These are phyloP conservation scores for Beauveria varroae DNA, from an alignment of 2,329 filamentous ascomycete species.

Conservation along the genomic window DNA sequence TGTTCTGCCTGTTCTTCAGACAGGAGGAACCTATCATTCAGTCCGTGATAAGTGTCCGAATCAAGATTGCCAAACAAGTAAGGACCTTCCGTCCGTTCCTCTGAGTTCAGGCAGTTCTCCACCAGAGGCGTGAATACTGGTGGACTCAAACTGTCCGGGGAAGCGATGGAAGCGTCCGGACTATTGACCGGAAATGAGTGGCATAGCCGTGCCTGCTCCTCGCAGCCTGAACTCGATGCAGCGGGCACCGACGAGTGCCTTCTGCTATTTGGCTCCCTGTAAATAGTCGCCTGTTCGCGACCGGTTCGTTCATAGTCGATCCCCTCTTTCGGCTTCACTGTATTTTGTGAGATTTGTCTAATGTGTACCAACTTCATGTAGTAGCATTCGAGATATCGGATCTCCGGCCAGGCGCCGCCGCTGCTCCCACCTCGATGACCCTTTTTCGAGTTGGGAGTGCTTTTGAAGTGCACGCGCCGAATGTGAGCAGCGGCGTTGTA, in stretches of 20 bases:
- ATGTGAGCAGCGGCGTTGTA: slow-evolving; percentile 94
- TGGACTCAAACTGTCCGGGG: too few relatives aligned
- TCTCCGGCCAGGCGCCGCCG: too few relatives aligned
- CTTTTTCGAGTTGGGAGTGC: slow-evolving; percentile 39
- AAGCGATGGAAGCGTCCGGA: background rate
- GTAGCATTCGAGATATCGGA: slow-evolving; percentile 35
- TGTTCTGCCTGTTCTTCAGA: too few relatives aligned
- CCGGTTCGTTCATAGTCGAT: background rate
- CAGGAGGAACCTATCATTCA: too few relatives aligned
- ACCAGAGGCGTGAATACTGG: too few relatives aligned
- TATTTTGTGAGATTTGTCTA: slow-evolving; percentile 35
- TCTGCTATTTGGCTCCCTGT: background rate
- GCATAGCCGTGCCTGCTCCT: background rate
- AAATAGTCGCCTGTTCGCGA: slow-evolving; percentile 8
- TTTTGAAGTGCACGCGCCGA: slow-evolving; percentile 77
- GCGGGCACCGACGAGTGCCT: background rate
- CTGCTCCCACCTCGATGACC: slow-evolving; percentile 19
- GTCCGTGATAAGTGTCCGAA: too few relatives aligned
- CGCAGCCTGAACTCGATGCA: background rate
- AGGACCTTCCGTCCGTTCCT: too few relatives aligned
- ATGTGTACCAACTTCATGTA: slow-evolving; percentile 49
- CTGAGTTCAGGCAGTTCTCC: too few relatives aligned
- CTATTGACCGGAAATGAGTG: background rate
- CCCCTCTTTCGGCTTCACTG: slow-evolving; percentile 20
- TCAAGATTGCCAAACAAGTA: too few relatives aligned